These are phyloP conservation scores for Geotrichum restrictum DNA, from an alignment of 1,139 yeast genomes.

Conservation along the genomic window DNA sequence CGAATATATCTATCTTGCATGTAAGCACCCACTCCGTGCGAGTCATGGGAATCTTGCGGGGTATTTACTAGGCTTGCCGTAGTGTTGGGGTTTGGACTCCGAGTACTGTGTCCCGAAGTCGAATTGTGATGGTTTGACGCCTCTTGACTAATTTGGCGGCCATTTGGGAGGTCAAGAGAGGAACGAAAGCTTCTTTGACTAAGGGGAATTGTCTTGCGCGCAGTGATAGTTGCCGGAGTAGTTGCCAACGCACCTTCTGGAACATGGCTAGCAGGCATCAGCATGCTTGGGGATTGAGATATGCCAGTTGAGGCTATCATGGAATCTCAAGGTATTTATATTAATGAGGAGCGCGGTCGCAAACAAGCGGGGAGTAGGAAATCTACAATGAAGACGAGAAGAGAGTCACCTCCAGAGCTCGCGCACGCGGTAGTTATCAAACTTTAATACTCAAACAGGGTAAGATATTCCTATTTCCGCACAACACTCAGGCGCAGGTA, in stretches of 20 bases:
- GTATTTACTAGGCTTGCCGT: background rate
- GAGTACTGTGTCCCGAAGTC: background rate
- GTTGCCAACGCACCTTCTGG: constrained; percentile 19
- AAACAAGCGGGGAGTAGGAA: too few species aligned
- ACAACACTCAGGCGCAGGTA: too few species aligned
- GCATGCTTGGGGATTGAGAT: too few species aligned
- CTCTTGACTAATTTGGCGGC: background rate
- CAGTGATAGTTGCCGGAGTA: constrained; percentile 10
- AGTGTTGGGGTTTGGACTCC: background rate
- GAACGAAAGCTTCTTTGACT: constrained; percentile 15
- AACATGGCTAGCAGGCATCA: too few species aligned
- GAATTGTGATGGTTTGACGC: background rate
- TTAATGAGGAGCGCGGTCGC: too few species aligned
- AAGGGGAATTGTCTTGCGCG: constrained; percentile 8
- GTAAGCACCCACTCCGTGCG: background rate
- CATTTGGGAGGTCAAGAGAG: background rate
- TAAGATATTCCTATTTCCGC: too few species aligned
- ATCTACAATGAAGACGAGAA: too few species aligned
- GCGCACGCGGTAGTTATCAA: too few species aligned
- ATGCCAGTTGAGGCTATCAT: too few species aligned
- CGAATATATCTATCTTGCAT: constrained; percentile 7
- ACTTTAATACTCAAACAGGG: too few species aligned
- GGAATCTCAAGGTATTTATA: too few species aligned
- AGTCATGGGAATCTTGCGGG: background rate
- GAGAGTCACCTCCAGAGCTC: too few species aligned